phyloP scores from a whole-genome alignment of 2,329 filamentous ascomycete species.

The Sporothrix euskadiensis region DNA sequence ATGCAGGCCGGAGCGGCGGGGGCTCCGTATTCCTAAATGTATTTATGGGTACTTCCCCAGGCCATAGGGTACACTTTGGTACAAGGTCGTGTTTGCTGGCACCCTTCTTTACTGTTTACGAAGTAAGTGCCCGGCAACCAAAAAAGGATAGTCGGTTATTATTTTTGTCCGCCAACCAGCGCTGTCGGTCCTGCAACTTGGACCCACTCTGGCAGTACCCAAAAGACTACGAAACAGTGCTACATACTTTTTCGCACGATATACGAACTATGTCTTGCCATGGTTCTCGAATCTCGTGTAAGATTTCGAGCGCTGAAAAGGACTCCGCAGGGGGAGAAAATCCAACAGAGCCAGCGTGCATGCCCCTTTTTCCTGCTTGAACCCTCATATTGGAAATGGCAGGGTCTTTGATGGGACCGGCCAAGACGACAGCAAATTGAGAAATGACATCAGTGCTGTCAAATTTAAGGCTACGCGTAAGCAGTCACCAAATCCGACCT shows the following conservation, averaged over 20 bases:
- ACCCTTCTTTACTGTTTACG: slow-evolving; percentile 5
- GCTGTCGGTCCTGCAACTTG: not conserved
- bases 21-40: slow-evolving; percentile 22
- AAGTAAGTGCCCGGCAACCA: slow-evolving; percentile 25
- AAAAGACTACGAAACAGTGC: not conserved
- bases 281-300: not conserved
- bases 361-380: slow-evolving; percentile 3
- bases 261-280: slow-evolving; percentile 1
- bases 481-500: not conserved
- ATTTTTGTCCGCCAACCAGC: slow-evolving; percentile 22
- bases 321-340: not conserved
- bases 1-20: not conserved
- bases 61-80: not conserved
- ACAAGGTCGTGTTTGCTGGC: slow-evolving; percentile 1
- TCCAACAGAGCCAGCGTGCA: not conserved
- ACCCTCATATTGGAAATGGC: not conserved
- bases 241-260: not conserved
- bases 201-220: not conserved
- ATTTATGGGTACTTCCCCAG: slow-evolving; percentile 15
- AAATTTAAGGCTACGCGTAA: not conserved
- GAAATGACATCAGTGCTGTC: slow-evolving; percentile 24
- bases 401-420: not conserved
- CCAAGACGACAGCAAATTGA: slow-evolving; percentile 19
- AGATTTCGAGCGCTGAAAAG: not conserved
- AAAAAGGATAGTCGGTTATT: slow-evolving; percentile 19